These are phyloP conservation scores for Termitomyces sp. DNA, from an alignment of 768 basidiomycete species.

Conservation along the genomic window DNA sequence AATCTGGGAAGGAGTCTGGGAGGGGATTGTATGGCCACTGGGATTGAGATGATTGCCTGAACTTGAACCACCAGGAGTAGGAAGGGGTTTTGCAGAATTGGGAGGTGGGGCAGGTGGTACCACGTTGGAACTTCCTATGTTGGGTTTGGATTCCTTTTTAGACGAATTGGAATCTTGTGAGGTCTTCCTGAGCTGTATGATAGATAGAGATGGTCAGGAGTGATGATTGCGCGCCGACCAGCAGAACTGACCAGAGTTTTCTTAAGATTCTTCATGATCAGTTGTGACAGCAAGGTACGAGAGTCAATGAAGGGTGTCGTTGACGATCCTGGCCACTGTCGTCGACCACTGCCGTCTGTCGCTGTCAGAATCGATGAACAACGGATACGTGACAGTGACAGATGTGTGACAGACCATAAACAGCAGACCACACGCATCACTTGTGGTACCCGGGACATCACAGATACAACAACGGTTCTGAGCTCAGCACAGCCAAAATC, in stretches of 20 bases:
- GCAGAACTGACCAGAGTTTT: conserved; percentile 62
- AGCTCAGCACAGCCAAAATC: background rate
- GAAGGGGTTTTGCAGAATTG: conserved; percentile 61
- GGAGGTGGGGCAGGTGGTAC: conserved; percentile 57
- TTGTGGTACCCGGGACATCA: background rate
- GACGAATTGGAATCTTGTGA: conserved; percentile 58
- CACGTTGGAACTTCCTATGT: conserved; percentile 23
- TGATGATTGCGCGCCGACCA: conserved; percentile 12
- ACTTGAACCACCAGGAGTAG: conserved; percentile 38
- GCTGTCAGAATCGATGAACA: conserved; percentile 37
- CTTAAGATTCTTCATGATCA: conserved; percentile 76
- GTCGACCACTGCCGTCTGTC: conserved; percentile 13
- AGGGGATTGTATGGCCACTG: conserved; percentile 25
- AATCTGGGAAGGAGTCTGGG: conserved; percentile 36
- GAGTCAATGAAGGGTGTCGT: conserved; percentile 8
- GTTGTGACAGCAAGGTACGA: conserved; percentile 8
- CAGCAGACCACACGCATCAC: conserved; percentile 2
- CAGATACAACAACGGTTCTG: background rate
- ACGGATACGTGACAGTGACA: conserved; percentile 24
- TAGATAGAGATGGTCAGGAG: conserved; percentile 17
- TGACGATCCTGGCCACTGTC: conserved; percentile 14
- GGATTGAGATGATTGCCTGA: conserved; percentile 31
- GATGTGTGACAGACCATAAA: conserved; percentile 10
- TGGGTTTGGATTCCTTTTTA: conserved; percentile 63
- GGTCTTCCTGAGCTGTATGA: conserved; percentile 58